These are phyloP conservation scores for Hypholoma sublateritium DNA, from an alignment of 768 basidiomycete species.

Conservation along the genomic window DNA sequence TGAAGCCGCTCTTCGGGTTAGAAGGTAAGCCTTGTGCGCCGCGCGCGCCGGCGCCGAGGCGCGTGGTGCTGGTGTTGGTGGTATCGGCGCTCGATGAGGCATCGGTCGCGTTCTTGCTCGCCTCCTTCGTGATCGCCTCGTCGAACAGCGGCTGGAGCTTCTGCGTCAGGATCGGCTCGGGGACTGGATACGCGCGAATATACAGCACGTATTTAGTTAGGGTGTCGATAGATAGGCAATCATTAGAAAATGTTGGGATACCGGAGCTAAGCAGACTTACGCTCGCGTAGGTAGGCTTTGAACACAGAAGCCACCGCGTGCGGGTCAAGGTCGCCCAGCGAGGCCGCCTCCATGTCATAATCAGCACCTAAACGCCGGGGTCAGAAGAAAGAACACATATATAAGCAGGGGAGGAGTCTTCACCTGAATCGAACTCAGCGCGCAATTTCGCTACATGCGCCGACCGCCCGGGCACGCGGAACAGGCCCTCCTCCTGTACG, in stretches of 20 bases:
- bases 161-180: slow-evolving; percentile 80
- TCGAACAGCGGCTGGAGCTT: slow-evolving; percentile 77
- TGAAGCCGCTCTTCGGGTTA: slow-evolving; percentile 33
- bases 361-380: slow-evolving; percentile 65
- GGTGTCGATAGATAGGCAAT: neutral
- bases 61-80: slow-evolving; percentile 3
- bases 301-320: slow-evolving; percentile 93
- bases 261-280: too few species aligned
- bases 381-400: too few species aligned
- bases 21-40: slow-evolving; percentile 30
- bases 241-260: neutral
- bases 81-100: neutral
- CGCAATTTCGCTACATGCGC: slow-evolving; percentile 77
- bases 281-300: slow-evolving; percentile 89
- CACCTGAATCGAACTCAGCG: slow-evolving; percentile 80
- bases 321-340: slow-evolving; percentile 88
- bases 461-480: slow-evolving; percentile 82
- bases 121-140: slow-evolving; percentile 64
- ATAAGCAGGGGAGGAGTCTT: too few species aligned
- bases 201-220: too few species aligned
- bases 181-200: slow-evolving; percentile 68
- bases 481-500: slow-evolving; percentile 82
- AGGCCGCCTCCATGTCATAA: slow-evolving; percentile 75
- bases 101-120: slow-evolving; percentile 26
- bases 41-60: slow-evolving; percentile 17